Evolutionary conservation across 768 basidiomycete genomes (phyloP).

Genomic region (Leccinum barrowsii): DNA sequence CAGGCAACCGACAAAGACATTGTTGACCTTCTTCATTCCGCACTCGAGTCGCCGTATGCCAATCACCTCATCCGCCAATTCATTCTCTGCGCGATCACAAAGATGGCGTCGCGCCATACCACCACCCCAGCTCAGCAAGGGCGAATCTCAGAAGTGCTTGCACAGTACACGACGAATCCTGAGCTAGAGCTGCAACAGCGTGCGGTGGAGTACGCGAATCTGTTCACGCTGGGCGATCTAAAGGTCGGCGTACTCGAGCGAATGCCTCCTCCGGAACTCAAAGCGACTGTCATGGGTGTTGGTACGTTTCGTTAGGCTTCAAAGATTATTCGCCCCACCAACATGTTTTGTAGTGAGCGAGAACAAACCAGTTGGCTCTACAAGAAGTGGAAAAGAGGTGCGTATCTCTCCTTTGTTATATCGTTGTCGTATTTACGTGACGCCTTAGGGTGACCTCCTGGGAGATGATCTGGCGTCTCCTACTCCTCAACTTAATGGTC

Average conservation of each 20-base stretch:
- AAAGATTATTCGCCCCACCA: background rate
- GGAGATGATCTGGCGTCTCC: conserved; percentile 66
- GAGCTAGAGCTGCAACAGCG: conserved; percentile 96
- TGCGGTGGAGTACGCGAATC: conserved; percentile 87
- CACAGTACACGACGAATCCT: conserved; percentile 80
- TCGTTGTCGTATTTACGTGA: background rate
- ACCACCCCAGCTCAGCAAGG: conserved; percentile 67
- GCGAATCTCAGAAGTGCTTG: conserved; percentile 72
- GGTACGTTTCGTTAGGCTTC: conserved; percentile 45
- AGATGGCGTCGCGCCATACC: conserved; percentile 79
- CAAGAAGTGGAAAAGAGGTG: conserved; percentile 72
- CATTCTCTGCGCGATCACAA: conserved; percentile 84
- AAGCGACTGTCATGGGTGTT: conserved; percentile 93
- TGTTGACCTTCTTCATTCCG: conserved; percentile 79
- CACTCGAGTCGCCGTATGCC: conserved; percentile 90
- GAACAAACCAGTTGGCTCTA: conserved; percentile 93
- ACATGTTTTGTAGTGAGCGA: conserved; percentile 68
- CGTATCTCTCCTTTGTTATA: conserved; percentile 12
- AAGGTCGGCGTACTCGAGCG: conserved; percentile 86
- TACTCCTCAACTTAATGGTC: conserved; percentile 40
- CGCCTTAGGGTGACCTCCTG: conserved; percentile 61
- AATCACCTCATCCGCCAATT: conserved; percentile 92
- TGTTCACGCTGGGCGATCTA: conserved; percentile 76
- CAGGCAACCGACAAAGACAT: conserved; percentile 81
- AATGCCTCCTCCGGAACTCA: conserved; percentile 98